Evolutionary conservation across 345 rosid species (phyloP), one percentile per base, ranked within the genome.

Genomic region (Eucalyptus pauciflora): DNA sequence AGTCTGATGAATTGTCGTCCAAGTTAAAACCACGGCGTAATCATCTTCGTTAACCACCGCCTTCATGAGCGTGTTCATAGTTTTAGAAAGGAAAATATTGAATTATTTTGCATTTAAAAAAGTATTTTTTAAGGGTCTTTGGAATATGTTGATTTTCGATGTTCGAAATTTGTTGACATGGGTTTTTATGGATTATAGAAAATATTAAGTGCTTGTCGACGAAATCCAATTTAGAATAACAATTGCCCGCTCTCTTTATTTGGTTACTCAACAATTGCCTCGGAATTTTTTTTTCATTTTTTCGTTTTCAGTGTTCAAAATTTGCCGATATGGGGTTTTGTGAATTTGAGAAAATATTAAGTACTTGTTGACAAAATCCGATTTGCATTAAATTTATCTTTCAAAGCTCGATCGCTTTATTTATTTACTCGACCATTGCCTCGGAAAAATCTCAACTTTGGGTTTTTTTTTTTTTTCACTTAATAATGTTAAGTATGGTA

Each of bases 141-240:
- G 3, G 16, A 52, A 1, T 50, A 9, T 16, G 33, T 27, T 46
- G 54, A 7, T 13, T 31, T 14, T 48, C 22, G 0, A 27, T 13
- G 41, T 85, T 20, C 24, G 51, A n/a, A 67, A 67, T 67, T 67
- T 8, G 43, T 33, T 2, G 5, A 10, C 0, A 18, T 37, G 25
- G 2, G 27, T 2, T 33, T 71, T 71, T 37, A 20, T 22, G 83
- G 1, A 76, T 20, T 37, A 5, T 20, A 76, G 83, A 37, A 37
- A 76, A 18, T 76, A 24, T 24, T 56, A 0, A 56, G 62, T 10
- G 29, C 3, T 56, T 56, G 25, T 52, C 7, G 3, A 52, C 0
- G 5, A 0, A 52, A 52, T 52, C 58, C 10, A 0, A 52, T 52
- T 52, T 52, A 52, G 25, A 8, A 52, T 7, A 20, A 0, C 4